A percentile compares a stretch with the other conserved stretches of the same genome.
These are phyloP conservation scores for Protomyces gravidus DNA, from an alignment of 1,139 yeast genomes.

Conservation along the genomic window DNA sequence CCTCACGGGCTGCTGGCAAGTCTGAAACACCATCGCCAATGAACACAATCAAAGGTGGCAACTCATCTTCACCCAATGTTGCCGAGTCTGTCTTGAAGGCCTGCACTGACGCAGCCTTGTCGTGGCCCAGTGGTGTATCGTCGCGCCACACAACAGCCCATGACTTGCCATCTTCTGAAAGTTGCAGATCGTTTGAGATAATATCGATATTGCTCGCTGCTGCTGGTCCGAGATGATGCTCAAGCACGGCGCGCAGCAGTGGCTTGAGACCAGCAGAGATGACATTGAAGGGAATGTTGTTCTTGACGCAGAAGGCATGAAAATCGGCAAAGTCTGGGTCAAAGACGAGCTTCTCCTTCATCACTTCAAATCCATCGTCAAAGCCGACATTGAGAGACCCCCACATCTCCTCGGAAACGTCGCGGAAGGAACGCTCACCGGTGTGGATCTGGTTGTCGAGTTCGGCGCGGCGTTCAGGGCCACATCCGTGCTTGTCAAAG, in stretches of 20 bases:
- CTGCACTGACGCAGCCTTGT: constrained; percentile 57
- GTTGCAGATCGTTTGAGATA: constrained; percentile 55
- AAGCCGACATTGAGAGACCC: constrained; percentile 45
- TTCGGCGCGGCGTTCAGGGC: constrained; percentile 42
- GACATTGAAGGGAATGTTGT: constrained; percentile 57
- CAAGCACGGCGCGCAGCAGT: constrained; percentile 55
- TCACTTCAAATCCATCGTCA: constrained; percentile 54
- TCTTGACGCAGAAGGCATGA: constrained; percentile 51
- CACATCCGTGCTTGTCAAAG: constrained; percentile 47
- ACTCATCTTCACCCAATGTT: constrained; percentile 30
- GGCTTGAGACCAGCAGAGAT: constrained; percentile 68
- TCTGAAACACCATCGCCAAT: constrained; percentile 49
- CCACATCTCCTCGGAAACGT: constrained; percentile 48
- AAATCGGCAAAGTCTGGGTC: constrained; percentile 59
- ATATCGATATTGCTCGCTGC: constrained; percentile 52
- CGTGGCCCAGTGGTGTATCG: constrained; percentile 62
- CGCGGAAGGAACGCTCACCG: constrained; percentile 43
- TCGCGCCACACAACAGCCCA: constrained; percentile 63
- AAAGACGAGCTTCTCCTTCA: constrained; percentile 52
- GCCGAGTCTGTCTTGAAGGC: constrained; percentile 28
- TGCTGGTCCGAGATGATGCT: constrained; percentile 55
- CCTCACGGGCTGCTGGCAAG: constrained; percentile 47
- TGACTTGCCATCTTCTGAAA: constrained; percentile 44
- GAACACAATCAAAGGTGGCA: constrained; percentile 43
- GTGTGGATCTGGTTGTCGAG: constrained; percentile 44